Evolutionary conservation across 257 asterid species (phyloP).

Genomic region (Paraleonurus japonicus): DNA sequence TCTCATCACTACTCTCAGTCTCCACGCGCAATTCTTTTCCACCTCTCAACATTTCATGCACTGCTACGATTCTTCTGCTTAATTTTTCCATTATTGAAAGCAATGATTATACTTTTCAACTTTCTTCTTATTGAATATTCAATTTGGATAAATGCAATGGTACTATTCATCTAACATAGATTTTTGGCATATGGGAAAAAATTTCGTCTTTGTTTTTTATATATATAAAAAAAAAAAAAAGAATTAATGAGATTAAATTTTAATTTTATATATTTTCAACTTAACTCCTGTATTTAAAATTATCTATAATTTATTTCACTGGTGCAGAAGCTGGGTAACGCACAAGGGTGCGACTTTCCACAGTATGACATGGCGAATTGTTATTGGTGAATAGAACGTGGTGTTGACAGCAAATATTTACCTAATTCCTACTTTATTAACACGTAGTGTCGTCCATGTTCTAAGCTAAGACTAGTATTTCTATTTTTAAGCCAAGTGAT

Average conservation of each 20-base stretch:
- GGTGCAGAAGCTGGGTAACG: not conserved
- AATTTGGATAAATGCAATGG: not conserved
- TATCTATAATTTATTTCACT: too few relatives aligned
- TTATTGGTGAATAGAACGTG: not conserved
- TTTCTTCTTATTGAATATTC: too few relatives aligned
- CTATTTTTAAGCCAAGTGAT: not conserved
- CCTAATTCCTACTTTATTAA: not conserved
- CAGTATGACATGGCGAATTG: not conserved
- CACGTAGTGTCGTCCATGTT: slow-evolving; percentile 6
- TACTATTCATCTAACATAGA: not conserved
- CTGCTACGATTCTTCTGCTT: not conserved
- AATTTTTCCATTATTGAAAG: not conserved
- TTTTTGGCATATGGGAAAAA: not conserved
- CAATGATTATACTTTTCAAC: not conserved
- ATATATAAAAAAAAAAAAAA: too few relatives aligned
- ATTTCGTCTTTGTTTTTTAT: too few relatives aligned
- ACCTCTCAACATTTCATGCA: not conserved
- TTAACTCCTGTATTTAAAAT: too few relatives aligned
- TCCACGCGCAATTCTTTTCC: slow-evolving; percentile 7
- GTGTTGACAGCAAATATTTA: not conserved
- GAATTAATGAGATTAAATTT: too few relatives aligned
- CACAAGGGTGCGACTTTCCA: not conserved
- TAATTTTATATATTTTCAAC: too few relatives aligned
- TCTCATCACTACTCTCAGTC: not conserved
- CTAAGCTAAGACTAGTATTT: not conserved